Percentiles rank a stretch among this genome's conserved stretches.
Conservation (phyloP, 1,284 basidiomycete species). For the Ceratobasidium theobromae region DNA sequence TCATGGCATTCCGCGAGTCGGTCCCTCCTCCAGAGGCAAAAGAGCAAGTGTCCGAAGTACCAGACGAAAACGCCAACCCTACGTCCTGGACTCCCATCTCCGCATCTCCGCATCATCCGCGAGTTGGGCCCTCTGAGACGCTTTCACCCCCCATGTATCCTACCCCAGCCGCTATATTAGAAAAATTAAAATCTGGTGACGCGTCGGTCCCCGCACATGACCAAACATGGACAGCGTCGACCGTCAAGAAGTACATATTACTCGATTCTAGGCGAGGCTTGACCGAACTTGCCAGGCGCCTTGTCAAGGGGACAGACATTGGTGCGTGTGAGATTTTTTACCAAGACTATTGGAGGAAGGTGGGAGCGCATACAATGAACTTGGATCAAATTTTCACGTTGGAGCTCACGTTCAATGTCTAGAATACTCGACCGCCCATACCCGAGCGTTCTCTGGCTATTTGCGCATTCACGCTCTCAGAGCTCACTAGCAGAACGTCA, state of each 20-base stretch:
- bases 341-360: constrained; percentile 26
- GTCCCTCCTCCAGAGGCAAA: constrained; percentile 49
- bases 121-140: neutral
- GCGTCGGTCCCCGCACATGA: no score
- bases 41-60: constrained; percentile 57
- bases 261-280: constrained; percentile 22
- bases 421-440: constrained; percentile 19
- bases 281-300: constrained; percentile 16
- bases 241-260: constrained; percentile 22
- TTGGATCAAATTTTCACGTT: neutral
- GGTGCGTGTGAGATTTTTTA: constrained; percentile 21
- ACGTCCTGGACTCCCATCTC: constrained; percentile 23
- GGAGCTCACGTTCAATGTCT: neutral
- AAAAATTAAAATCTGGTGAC: neutral
- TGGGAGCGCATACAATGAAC: neutral
- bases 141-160: neutral
- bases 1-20: constrained; percentile 40
- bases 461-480: constrained; percentile 82
- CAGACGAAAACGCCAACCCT: constrained; percentile 13
- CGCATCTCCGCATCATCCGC: constrained; percentile 8
- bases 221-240: constrained; percentile 1
- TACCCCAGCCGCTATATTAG: neutral
- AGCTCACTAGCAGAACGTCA: constrained; percentile 61
- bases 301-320: constrained; percentile 10
- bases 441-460: constrained; percentile 66